phyloP scores from a whole-genome alignment of 2,329 filamentous ascomycete species.

The Colletotrichum graminicola region DNA sequence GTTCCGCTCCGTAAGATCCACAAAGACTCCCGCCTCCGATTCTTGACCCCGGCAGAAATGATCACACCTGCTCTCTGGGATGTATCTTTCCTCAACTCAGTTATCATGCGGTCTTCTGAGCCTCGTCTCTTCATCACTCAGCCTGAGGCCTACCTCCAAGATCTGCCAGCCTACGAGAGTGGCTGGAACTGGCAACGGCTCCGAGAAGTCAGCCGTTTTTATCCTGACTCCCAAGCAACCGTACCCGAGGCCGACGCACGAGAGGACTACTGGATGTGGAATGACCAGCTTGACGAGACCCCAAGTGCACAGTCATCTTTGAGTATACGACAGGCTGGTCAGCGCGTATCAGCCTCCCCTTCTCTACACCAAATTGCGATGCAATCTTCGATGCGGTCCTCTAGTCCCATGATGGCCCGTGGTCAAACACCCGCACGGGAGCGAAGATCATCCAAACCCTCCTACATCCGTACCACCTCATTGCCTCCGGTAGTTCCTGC shows the following conservation, averaged over 20 bases:
- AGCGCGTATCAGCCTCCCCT: slow-evolving; percentile 58
- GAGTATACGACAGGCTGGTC: slow-evolving; percentile 57
- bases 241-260: slow-evolving; percentile 72
- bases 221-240: slow-evolving; percentile 53
- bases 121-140: slow-evolving; percentile 82
- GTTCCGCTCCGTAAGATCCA: slow-evolving; percentile 83
- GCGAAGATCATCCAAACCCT: slow-evolving; percentile 58
- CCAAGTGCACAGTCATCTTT: slow-evolving; percentile 59
- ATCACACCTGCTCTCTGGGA: slow-evolving; percentile 79
- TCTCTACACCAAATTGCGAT: slow-evolving; percentile 55
- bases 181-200: slow-evolving; percentile 80
- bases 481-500: slow-evolving; percentile 59
- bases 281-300: slow-evolving; percentile 72
- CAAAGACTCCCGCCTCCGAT: slow-evolving; percentile 78
- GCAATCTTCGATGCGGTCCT: slow-evolving; percentile 53
- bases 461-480: slow-evolving; percentile 65
- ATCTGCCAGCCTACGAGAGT: slow-evolving; percentile 62
- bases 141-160: slow-evolving; percentile 79
- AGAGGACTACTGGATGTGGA: slow-evolving; percentile 77
- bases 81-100: slow-evolving; percentile 75
- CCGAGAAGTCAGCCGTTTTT: slow-evolving; percentile 70
- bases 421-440: slow-evolving; percentile 58
- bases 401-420: slow-evolving; percentile 52
- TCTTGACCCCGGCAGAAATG: slow-evolving; percentile 79
- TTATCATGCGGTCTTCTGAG: slow-evolving; percentile 78